A percentile compares a stretch with the other conserved stretches of the same genome.
Evolutionary conservation across 78 protist species (phyloP).

Genomic region (Pelomyxa schiedti): DNA sequence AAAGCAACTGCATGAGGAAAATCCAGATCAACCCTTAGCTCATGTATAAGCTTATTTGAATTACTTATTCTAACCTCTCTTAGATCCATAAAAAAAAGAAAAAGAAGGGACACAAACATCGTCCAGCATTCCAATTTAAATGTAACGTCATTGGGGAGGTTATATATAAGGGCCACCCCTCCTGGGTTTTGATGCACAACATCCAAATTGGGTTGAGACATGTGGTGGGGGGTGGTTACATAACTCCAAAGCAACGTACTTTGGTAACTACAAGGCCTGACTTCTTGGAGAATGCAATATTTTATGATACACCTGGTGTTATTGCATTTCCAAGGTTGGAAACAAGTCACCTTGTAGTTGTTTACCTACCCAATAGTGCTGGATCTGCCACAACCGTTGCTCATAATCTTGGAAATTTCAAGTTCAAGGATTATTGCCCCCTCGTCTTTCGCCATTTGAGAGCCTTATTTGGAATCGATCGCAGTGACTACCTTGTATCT

Average conservation of each 20-base stretch:
- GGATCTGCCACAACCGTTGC: neutral
- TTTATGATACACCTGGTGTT: no score
- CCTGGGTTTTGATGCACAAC: neutral
- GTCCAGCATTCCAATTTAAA: neutral
- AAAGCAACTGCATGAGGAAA: neutral
- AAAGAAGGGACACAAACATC: neutral
- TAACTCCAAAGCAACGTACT: no score
- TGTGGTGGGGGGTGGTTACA: no score
- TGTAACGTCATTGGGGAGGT: neutral
- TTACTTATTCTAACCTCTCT: no score
- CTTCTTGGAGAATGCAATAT: no score
- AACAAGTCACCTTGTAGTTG: no score
- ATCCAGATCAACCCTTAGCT: neutral
- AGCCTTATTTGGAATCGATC: constrained; percentile 21
- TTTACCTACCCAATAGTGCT: neutral
- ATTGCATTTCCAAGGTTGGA: no score
- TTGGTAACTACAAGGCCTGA: no score
- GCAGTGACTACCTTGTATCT: constrained; percentile 36
- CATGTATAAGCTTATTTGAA: no score
- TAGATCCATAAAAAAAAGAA: neutral
- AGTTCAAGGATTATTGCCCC: constrained; percentile 59
- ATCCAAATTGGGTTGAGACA: neutral
- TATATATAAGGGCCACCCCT: neutral
- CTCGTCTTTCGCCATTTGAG: constrained; percentile 31
- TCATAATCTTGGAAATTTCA: constrained; percentile 4